These are phyloP conservation scores for Hemileccinum impolitum DNA, from an alignment of 768 basidiomycete species.

Conservation along the genomic window DNA sequence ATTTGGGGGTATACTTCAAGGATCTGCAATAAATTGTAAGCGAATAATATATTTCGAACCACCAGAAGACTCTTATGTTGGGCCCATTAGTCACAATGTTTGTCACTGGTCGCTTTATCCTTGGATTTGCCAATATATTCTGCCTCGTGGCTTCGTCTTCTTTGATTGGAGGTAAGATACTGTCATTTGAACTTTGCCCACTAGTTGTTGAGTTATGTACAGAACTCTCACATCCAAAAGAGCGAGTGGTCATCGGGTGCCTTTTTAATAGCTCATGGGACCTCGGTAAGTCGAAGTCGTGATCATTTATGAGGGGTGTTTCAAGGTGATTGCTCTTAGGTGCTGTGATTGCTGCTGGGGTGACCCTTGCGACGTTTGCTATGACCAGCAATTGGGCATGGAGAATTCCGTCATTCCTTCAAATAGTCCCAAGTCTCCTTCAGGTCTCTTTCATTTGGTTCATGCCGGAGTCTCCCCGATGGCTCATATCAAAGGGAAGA, in stretches of 20 bases:
- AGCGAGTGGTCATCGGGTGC: constrained; percentile 3
- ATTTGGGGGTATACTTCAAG: constrained; percentile 16
- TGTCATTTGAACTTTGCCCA: background rate
- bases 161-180: constrained; percentile 4
- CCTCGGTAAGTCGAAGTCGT: constrained; percentile 1
- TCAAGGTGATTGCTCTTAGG: constrained; percentile 4
- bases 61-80: background rate
- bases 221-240: constrained; percentile 19
- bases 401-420: constrained; percentile 64
- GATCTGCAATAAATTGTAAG: constrained; percentile 14
- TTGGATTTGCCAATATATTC: background rate
- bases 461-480: constrained; percentile 63
- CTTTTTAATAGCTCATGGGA: constrained; percentile 1
- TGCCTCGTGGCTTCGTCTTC: constrained; percentile 1
- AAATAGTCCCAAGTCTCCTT: constrained; percentile 49
- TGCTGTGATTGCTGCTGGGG: constrained; percentile 40
- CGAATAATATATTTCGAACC: background rate
- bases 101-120: constrained; percentile 4
- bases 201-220: background rate
- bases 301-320: too few species aligned
- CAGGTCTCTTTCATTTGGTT: constrained; percentile 56
- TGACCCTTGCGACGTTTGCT: constrained; percentile 60
- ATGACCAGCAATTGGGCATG: constrained; percentile 61
- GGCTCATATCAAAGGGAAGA: constrained; percentile 58
- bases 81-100: constrained; percentile 2